phyloP scores from a whole-genome alignment of 768 basidiomycete genomes.

The Kwoniella heveanensis region DNA sequence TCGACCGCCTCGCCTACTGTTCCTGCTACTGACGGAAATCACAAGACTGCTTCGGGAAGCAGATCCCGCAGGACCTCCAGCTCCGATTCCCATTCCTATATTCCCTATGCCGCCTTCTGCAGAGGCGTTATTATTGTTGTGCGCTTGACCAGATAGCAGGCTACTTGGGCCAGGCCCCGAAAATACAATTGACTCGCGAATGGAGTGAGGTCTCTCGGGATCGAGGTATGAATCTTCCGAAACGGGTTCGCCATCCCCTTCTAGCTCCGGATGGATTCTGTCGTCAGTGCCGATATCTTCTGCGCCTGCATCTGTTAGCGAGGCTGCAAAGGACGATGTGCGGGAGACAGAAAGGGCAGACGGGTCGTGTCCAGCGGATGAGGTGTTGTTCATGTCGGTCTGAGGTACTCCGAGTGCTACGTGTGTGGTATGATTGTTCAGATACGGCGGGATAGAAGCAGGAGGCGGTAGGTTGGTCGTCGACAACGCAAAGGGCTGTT shows the following conservation, averaged over 20 bases:
- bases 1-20: neutral
- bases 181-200: conserved; percentile 9
- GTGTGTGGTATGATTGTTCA: neutral
- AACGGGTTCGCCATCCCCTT: conserved; percentile 10
- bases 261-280: no score
- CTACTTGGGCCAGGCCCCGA: neutral
- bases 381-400: no score
- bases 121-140: neutral
- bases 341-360: neutral
- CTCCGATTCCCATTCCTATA: neutral
- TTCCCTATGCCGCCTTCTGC: neutral
- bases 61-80: neutral
- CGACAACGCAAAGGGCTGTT: neutral
- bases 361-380: no score
- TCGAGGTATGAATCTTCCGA: conserved; percentile 14
- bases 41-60: conserved; percentile 15
- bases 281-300: neutral
- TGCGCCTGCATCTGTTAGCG: neutral
- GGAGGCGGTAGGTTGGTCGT: neutral
- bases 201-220: conserved; percentile 1
- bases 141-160: neutral
- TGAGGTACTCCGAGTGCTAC: neutral
- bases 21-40: conserved; percentile 1
- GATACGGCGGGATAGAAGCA: neutral
- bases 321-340: neutral